Evolutionary conservation across 2,329 filamentous ascomycete species (phyloP), one percentile per base, ranked within the genome.

Genomic region (Colletotrichum magnum): DNA sequence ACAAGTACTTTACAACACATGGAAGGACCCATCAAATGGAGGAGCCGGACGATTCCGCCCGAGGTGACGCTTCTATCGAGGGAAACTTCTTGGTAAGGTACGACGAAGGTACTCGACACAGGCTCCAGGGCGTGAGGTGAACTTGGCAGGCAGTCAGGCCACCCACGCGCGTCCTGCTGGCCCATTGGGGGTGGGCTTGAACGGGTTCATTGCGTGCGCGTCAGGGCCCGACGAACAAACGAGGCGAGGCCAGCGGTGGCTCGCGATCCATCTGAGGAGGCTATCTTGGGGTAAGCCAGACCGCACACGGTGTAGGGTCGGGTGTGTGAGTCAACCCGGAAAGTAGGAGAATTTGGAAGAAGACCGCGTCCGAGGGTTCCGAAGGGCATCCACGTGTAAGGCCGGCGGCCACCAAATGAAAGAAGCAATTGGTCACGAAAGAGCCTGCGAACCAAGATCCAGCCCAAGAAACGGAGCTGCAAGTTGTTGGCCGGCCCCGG

Each of bases 331-430:
- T 61, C 24, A 32, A 18, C 50, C 61, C 32, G 9, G 32, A 36
- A 36, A 36, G 32, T 36, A 36, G 32, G 32, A 36, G 9, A 36
- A 36, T 36, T 9, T 36, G 9, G 32, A 6, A 36, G 32, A 36
- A 36, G 32, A 36, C 32, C 32, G 51, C 56, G 36, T 57, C 67
- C 67, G 67, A 67, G 43, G 45, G 51, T 67, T 69, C 67, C 67
- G 67, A 21, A 67, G 56, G 43, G 43, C 56, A 69, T 61, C 56
- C 48, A 58, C 52, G 24, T 15, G 24, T 39, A 47, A n/a, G n/a
- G 7, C 28, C 41, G 32, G 24, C 32, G 43, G 16, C 45, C n/a
- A n/a, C 36, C 48, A 47, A 58, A 47, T 12, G 26, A 7, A 9
- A 32, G 39, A 28, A 53, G 26, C 39, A 43, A 36, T 36, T 36